Evolutionary conservation across 169 alveolate genomes (phyloP), one percentile per base, ranked within the genome.

Genomic region (Cryptosporidium canis): DNA sequence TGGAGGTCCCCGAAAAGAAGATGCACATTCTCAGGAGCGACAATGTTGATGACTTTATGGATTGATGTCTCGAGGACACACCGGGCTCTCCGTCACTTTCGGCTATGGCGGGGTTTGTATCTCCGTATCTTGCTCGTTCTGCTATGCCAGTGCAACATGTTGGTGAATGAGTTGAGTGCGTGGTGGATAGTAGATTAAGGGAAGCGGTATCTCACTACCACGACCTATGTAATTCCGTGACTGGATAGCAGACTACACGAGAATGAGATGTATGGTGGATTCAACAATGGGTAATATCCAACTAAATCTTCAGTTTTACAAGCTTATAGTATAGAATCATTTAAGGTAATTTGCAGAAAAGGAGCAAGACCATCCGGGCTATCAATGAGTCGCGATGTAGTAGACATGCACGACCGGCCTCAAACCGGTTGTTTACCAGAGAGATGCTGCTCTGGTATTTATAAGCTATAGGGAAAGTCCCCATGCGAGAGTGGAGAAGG

Each of bases 401-500:
- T 31, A 58, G 43, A 58, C 70, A 56, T 43, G 58, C 64, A 77
- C 77, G 87, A 77, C 39, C 21, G n/a, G 21, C n/a, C 41, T 63
- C 31, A 63, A 41, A 33, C 37, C 53, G 66, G 41, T 37, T 48
- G 63, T 51, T n/a, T 51, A 51, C 24, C 24, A 51, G 45, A 35
- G 31, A 35, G 31, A 16, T 3, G 0, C 1, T 29, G 31, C 31
- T 61, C 45, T 31, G 31, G n/a, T 61, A 16, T 11, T 27, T 39
- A 77, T 9, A 77, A 37, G 43, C 87, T 77, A 58, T 77, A 61
- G 87, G 87, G 87, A 77, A 77, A 77, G 87, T 77, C 87, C 87
- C 87, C 87, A 43, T 77, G 87, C 33, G 66, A 21, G 84, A 48
- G 41, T 55, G 14, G 14, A 8, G 63, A 51, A 51, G n/a, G n/a